Evolutionary conservation across 306 rosid genomes (phyloP).

Genomic region (Cucurbita moschata): DNA sequence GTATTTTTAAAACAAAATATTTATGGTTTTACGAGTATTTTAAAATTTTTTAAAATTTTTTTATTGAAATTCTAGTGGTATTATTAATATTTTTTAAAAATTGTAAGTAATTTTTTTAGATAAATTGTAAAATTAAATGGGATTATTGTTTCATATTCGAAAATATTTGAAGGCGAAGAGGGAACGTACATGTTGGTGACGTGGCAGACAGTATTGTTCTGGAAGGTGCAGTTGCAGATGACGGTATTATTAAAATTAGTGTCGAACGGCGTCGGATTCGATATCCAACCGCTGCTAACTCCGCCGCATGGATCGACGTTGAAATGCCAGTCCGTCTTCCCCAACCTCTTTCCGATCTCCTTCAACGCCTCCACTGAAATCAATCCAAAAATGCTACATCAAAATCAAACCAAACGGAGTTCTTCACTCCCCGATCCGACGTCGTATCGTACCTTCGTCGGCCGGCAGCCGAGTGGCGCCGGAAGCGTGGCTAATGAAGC

Average conservation of each 20-base stretch:
- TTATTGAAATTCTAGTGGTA: too few relatives aligned
- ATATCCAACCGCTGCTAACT: constrained; percentile 16
- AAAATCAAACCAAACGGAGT: neutral
- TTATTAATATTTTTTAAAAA: too few relatives aligned
- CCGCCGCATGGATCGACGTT: constrained; percentile 33
- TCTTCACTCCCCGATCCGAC: neutral
- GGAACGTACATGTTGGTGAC: constrained; percentile 35
- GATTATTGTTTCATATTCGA: too few relatives aligned
- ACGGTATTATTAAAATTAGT: constrained; percentile 18
- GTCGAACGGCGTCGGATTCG: neutral
- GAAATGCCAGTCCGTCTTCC: constrained; percentile 37
- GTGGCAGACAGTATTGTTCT: constrained; percentile 25
- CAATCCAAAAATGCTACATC: constrained; percentile 4
- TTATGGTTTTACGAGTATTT: too few relatives aligned
- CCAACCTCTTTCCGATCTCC: constrained; percentile 25
- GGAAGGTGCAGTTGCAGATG: constrained; percentile 26
- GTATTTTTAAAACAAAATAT: too few relatives aligned
- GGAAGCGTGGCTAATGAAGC: neutral
- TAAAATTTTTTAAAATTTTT: too few relatives aligned
- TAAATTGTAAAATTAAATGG: too few relatives aligned
- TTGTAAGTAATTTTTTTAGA: too few relatives aligned
- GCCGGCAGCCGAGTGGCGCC: neutral
- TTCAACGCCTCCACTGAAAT: constrained; percentile 25
- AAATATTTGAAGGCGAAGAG: too few relatives aligned
- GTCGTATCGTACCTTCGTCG: neutral